Base-by-base conservation (phyloP, 805 yeast genomes). In the Zygosaccharomyces rouxii region DNA sequence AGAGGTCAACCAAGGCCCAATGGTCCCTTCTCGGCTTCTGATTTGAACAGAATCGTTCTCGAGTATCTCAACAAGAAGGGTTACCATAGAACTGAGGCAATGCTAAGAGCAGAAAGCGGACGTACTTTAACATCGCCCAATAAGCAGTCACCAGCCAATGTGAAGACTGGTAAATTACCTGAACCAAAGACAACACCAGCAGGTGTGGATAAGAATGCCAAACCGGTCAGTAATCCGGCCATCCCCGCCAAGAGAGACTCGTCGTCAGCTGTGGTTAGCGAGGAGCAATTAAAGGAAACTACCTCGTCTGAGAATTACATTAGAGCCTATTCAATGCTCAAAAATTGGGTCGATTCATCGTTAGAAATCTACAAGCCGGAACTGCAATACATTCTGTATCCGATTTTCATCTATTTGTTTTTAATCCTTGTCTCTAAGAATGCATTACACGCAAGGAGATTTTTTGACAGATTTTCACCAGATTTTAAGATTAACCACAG, bases 51-150 rank as follows among this genome's bases (percentile, higher is more conserved):
- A 54, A 88, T 94, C 62, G 98, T 94, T 29, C 74, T 94, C 59
- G 99, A 94, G 59, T 94, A 92, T 59, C 75, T 94, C 56, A 86
- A 83, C 65, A 92, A 94, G 61, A 89, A 90, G 66, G 99, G 99
- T 2, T 94, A 89, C 62, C 90, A 86, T 57, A 81, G 84, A 56
- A 92, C 99, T 0, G 99, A 94, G 66, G 89, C 96, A 2, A 87
- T 90, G 84, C 75, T 94, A 43, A 79, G 99, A 53, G 80, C 89
- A 52, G 99, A 94, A 65, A 79, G 84, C 54, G 76, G 88, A 0
- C 81, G 84, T 50, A 76, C 82, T 0, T 71, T 72, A 3, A 75
- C 83, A 0, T 71, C 80, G 13, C 73, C 73, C 35, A 72, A 70
- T 23, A 77, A 78, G 10, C 70, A 69, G 1, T 73, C 81, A 1